Percentiles rank a stretch among this genome's conserved stretches.
Conservation (phyloP, 805 yeast species). For the Saccharomycopsis oosterbeekiorum region DNA sequence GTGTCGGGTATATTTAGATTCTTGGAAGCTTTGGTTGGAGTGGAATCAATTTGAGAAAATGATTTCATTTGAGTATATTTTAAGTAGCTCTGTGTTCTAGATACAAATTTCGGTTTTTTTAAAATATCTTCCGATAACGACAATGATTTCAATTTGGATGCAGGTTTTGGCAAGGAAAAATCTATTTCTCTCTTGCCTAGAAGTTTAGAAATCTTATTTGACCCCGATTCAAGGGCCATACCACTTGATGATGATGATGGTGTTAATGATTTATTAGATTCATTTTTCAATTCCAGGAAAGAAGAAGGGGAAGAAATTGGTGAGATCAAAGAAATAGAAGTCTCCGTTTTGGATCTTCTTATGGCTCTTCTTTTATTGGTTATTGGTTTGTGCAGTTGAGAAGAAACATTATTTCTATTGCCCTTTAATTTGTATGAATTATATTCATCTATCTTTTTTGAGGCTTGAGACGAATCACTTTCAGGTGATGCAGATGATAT, state of each 20-base stretch:
- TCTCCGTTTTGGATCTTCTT: conserved; percentile 9
- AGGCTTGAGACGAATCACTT: not conserved
- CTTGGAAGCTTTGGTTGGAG: conserved; percentile 12
- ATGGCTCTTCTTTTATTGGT: not conserved
- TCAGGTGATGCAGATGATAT: not conserved
- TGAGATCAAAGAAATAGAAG: not conserved
- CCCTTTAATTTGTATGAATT: not conserved
- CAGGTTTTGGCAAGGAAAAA: conserved; percentile 1
- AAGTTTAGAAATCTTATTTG: conserved; percentile 4
- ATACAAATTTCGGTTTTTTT: conserved; percentile 9
- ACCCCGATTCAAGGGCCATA: not conserved
- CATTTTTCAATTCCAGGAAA: not conserved
- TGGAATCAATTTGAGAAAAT: conserved; percentile 17
- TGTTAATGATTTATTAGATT: not conserved
- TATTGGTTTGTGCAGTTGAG: not conserved
- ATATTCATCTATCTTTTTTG: not conserved
- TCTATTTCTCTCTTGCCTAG: conserved; percentile 16
- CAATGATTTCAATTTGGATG: not conserved
- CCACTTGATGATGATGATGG: not conserved
- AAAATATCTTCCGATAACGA: not conserved
- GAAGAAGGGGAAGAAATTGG: not conserved
- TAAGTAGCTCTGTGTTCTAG: not conserved
- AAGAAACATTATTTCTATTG: no score
- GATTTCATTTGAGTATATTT: conserved; percentile 1
- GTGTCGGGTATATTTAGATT: not conserved